phyloP scores from a whole-genome alignment of 2,329 filamentous ascomycete species.

The Talaromyces sp. region DNA sequence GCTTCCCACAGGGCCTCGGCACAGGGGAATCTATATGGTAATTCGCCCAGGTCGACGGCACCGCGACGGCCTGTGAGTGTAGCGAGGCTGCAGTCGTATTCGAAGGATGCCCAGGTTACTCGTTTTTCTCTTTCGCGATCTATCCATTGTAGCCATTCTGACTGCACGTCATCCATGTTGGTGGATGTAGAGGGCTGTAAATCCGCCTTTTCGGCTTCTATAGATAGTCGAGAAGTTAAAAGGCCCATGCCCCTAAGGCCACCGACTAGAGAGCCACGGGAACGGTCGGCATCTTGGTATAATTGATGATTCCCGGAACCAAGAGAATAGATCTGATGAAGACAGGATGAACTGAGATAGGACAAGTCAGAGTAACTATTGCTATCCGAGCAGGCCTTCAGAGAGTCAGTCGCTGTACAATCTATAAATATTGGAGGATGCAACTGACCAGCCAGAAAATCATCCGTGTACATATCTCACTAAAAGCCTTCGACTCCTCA shows the following conservation, averaged over 20 bases:
- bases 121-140: conserved; percentile 9
- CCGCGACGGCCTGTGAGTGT: conserved; percentile 12
- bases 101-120: conserved; percentile 14
- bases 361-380: conserved; percentile 14
- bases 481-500: conserved; percentile 8
- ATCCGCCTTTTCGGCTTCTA: neutral
- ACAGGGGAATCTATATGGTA: conserved; percentile 12
- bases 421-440: neutral
- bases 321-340: conserved; percentile 13
- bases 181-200: neutral
- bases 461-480: conserved; percentile 11
- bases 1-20: conserved; percentile 15
- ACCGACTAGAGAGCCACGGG: neutral
- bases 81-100: conserved; percentile 15
- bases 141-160: conserved; percentile 14
- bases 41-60: conserved; percentile 13
- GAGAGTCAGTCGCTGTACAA: neutral
- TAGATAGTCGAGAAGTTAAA: conserved; percentile 6
- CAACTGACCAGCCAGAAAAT: conserved; percentile 12
- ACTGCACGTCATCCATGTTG: conserved; percentile 2
- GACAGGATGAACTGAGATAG: conserved; percentile 15
- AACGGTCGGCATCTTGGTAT: conserved; percentile 15
- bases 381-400: conserved; percentile 11
- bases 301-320: conserved; percentile 14
- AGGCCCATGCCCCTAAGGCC: conserved; percentile 11